A percentile compares a stretch with the other conserved stretches of the same genome.
Conservation (phyloP, 306 rosid genomes). For the Trichosanthes truncata region DNA sequence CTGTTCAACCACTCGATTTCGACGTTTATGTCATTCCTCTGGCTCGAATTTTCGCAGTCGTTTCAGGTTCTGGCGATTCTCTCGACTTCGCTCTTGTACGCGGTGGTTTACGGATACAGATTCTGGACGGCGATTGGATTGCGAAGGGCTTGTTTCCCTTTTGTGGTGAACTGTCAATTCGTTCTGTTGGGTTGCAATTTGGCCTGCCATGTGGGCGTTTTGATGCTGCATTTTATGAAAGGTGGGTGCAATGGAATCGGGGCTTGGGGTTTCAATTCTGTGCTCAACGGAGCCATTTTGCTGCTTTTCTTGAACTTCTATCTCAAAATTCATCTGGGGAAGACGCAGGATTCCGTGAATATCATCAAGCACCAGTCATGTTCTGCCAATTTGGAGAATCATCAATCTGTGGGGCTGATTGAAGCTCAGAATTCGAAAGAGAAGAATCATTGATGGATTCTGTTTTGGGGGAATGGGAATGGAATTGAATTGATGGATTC, state of each 20-base stretch:
- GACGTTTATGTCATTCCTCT: slow-evolving; percentile 45
- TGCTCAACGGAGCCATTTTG: slow-evolving; percentile 46
- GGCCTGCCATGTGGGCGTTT: slow-evolving; percentile 62
- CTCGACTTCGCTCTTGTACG: slow-evolving; percentile 44
- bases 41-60: slow-evolving; percentile 87
- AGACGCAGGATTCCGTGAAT: background rate
- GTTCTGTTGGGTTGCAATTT: slow-evolving; percentile 50
- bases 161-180: slow-evolving; percentile 56
- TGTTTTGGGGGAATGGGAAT: too few relatives aligned
- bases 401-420: slow-evolving; percentile 7
- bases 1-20: slow-evolving; percentile 65
- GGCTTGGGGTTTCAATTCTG: slow-evolving; percentile 67
- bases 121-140: slow-evolving; percentile 65
- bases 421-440: background rate
- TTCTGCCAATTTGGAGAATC: background rate
- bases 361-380: background rate
- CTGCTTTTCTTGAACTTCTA: slow-evolving; percentile 52
- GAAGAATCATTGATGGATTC: background rate
- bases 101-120: slow-evolving; percentile 51
- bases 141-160: slow-evolving; percentile 41
- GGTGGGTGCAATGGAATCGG: slow-evolving; percentile 90
- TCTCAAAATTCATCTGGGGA: slow-evolving; percentile 30
- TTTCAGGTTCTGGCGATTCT: slow-evolving; percentile 77
- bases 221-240: slow-evolving; percentile 44
- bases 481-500: too few relatives aligned